Base-by-base conservation (phyloP, 345 rosid genomes). In the Draba incana region DNA sequence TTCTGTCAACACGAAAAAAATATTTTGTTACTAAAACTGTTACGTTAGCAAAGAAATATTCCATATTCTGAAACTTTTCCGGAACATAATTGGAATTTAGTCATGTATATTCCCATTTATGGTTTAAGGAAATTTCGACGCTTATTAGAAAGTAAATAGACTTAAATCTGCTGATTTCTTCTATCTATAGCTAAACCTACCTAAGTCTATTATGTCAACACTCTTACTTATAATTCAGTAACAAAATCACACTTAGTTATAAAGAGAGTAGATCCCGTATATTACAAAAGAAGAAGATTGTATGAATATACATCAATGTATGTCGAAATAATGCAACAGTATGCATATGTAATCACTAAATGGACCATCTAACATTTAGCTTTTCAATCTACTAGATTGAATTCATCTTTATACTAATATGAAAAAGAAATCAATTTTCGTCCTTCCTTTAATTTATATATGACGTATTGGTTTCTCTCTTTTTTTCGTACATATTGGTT, bases 321-420 rank as follows among this genome's bases (percentile, higher is more conserved):
- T 57, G 30, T 71, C 48, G 41, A 62, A 33, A 62, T 33, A 20
- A 52, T 44, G 75, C 47, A 65, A 25, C 11, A 4, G 6, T 10
- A 65, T 41, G 60, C 61, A 23, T 57, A 49, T 47, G 41, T 41
- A 42, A 48, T 69, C n/a, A n/a, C n/a, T n/a, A n/a, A n/a, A 45
- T 57, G 66, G 74, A 69, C 51, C 51, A 69, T 50, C 74, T 50
- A 14, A 6, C 33, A 30, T 10, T 37, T 70, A 49, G 37, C 75
- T 51, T 37, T 64, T 23, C 15, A 25, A 38, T 64, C 42, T 33
- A 33, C 37, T 33, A 33, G 37, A 33, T 33, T 33, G 8, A 33
- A 33, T 33, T 33, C 37, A 69, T 68, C 54, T 33, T 44, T 39
- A 33, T 37, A 15, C 41, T 31, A 54, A 24, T 68, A 47, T 11